Evolutionary conservation across 2,329 filamentous ascomycete species (phyloP), one percentile per base, ranked within the genome.

Genomic region (Zymoseptoria passerinii): DNA sequence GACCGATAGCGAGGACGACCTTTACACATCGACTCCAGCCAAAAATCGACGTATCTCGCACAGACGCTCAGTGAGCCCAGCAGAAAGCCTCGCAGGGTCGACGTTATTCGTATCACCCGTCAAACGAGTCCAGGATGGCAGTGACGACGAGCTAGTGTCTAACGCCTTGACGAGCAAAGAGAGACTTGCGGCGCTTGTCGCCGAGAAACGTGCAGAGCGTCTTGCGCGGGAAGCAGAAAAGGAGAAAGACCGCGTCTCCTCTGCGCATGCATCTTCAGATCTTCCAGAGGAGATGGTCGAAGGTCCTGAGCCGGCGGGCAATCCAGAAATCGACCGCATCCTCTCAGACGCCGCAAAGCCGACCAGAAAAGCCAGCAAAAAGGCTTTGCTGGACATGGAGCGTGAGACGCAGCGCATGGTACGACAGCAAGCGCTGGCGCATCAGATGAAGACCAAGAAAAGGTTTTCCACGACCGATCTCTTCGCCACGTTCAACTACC

Each of bases 381-480:
- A 91, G 75, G 94, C 94, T 0, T 72, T 96, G 49, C 90, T 96
- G 70, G 92, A 97, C 66, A 96, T 99, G 87, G 88, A 88, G 67
- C 84, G 90, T 58, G 94, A 99, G 74, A 96, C 92, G 1, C 94
- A 99, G 76, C 85, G 94, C 28, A 83, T 99, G 76, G 87, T 84
- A 65, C 83, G 94, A 64, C 95, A 88, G 70, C 89, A 96, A 83
- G 92, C 97, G 73, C 81, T 99, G 53, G 84, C 89, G 1, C 92
- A 97, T 72, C 86, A 96, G 70, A 88, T 90, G 23, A 90, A 87
- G 75, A 77, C 90, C 1, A 92, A 88, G 74, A 97, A 94, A 79
- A 95, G 90, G 76, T 88, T 96, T 63, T 85, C 87, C 6, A 94
- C 92, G 66, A 83, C 85, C 44, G 88, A 88, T 59, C 79, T 99